Base-by-base conservation (phyloP, 2,329 filamentous ascomycete genomes). In the Aspergillus spinulosporus region DNA sequence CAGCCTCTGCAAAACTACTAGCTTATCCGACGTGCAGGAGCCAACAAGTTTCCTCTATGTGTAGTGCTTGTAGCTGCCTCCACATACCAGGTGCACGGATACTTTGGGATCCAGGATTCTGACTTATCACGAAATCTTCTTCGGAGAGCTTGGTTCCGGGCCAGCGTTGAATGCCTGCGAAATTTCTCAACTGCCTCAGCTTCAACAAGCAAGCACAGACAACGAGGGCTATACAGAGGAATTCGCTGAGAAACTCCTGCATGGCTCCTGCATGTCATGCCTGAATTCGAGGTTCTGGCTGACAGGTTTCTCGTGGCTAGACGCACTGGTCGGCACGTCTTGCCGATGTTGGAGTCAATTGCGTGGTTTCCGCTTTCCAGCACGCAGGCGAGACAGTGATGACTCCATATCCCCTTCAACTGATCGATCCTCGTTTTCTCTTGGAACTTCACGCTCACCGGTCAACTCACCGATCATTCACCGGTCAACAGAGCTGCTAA, bases 371-470 rank as follows among this genome's bases (percentile, higher is more conserved):
- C 4, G 32, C 14, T 31, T 47, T 29, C 21, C 21, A 49, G 37
- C 29, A 28, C 29, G 39, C 39, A 52, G 21, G 37, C 32, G 31
- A 37, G 5, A 6, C 9, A 12, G 2, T 14, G n/a, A 31, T 47
- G 45, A 11, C 45, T 11, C 45, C 15, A 11, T 36, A 15, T 36
- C 21, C n/a, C 14, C 31, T 15, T 29, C 8, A 4, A 36, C 5
- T 8, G 9, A 14, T 21, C 21, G 21, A 21, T 21, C 21, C 21
- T n/a, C 29, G n/a, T n/a, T n/a, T 39, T 29, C 21, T 8, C 44
- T 21, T 47, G 61, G 12, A 54, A 61, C 2, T 36, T n/a, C 55
- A 64, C 29, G 59, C 65, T 9, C 68, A 72, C 31, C 70, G 71
- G 4, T 72, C 72, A 58, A 74, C 70, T 15, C 9, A 40, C 8